A percentile compares a stretch with the other conserved stretches of the same genome.
These are phyloP conservation scores for Paramecium octaurelia DNA, from an alignment of 73 alveolate species.

Conservation along the genomic window DNA sequence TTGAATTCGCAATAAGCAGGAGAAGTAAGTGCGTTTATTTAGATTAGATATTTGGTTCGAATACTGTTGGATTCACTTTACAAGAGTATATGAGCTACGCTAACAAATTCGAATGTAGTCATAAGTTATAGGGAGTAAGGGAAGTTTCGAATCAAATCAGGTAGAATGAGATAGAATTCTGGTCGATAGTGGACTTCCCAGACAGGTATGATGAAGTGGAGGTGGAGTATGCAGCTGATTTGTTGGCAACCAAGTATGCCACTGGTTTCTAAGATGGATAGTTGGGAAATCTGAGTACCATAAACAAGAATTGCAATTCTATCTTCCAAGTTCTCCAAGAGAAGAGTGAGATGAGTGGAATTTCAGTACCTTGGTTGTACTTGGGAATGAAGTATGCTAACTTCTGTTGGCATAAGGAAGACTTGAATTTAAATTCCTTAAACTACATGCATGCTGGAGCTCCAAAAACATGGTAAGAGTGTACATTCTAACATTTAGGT, in stretches of 20 bases:
- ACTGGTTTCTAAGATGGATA: conserved; percentile 68
- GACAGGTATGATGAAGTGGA: conserved; percentile 48
- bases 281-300: conserved; percentile 62
- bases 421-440: conserved; percentile 71
- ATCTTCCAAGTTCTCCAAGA: conserved; percentile 67
- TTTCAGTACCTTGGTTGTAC: conserved; percentile 86
- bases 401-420: conserved; percentile 88
- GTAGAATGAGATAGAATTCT: conserved; percentile 71
- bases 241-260: conserved; percentile 68
- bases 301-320: conserved; percentile 61
- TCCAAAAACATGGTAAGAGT: conserved; percentile 76
- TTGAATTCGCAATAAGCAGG: conserved; percentile 71
- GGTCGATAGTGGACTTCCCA: conserved; percentile 76
- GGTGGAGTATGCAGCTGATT: conserved; percentile 88
- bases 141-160: not conserved
- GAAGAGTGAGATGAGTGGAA: conserved; percentile 75
- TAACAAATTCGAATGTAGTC: conserved; percentile 16
- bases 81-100: conserved; percentile 62
- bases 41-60: conserved; percentile 49
- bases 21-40: conserved; percentile 61
- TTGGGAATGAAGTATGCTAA: conserved; percentile 79
- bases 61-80: not conserved
- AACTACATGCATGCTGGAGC: conserved; percentile 86
- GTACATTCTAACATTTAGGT: conserved; percentile 8
- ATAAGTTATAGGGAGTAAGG: conserved; percentile 27